A percentile compares a stretch with the other conserved stretches of the same genome.
phyloP scores from a whole-genome alignment of 2,329 filamentous ascomycete species.

The Phialemoniopsis sp. region DNA sequence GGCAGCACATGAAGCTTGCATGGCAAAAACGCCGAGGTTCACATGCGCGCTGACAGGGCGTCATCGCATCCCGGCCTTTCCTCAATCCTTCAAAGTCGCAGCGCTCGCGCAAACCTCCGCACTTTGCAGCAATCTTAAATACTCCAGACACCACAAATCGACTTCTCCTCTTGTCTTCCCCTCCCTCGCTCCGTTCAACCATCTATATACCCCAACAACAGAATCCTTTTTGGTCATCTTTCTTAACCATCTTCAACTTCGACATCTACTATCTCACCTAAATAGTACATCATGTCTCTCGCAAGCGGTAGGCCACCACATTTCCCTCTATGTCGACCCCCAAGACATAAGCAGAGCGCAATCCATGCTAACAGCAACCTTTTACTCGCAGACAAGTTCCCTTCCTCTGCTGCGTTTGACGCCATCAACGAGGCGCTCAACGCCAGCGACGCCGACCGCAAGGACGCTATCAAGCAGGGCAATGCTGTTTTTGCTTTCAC shows the following conservation, averaged over 20 bases:
- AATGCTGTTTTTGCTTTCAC: constrained; percentile 87
- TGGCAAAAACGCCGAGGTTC: constrained; percentile 8
- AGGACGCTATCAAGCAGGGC: constrained; percentile 86
- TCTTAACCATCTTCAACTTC: not conserved
- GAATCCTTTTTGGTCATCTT: not conserved
- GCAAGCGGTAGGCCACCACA: constrained; percentile 6
- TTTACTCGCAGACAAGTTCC: constrained; percentile 64
- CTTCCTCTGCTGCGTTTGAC: constrained; percentile 88
- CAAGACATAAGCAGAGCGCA: not conserved
- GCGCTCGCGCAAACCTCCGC: too few species aligned
- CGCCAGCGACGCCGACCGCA: constrained; percentile 63
- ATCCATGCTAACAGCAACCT: not conserved
- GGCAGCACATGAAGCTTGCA: not conserved
- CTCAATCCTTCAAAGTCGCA: not conserved
- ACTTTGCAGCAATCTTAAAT: not conserved
- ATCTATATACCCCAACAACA: not conserved
- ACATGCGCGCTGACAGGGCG: constrained; percentile 4
- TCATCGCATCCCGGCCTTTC: not conserved
- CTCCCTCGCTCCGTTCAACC: not conserved
- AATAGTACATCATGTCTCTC: constrained; percentile 7
- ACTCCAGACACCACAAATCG: not conserved
- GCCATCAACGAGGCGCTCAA: constrained; percentile 71
- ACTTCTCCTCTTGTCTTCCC: not conserved
- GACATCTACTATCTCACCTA: not conserved
- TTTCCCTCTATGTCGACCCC: too few species aligned